Percentiles rank a stretch among this genome's conserved stretches.
Conservation (phyloP, 257 asterid genomes). For the Solanum sejunctum region DNA sequence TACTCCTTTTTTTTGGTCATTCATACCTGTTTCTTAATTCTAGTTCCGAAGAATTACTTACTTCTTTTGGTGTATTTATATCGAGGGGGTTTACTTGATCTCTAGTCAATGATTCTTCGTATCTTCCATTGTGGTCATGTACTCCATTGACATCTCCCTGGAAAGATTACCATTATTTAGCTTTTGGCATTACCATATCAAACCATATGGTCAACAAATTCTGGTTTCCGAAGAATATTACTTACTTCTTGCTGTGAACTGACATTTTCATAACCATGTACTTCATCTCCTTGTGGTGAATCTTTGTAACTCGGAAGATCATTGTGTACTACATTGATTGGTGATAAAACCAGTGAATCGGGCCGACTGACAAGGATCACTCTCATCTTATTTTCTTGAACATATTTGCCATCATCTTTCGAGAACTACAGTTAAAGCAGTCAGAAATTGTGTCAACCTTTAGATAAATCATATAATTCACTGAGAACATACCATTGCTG, state of each 20-base stretch:
- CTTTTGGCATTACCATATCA: not conserved
- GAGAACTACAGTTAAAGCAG: conserved; percentile 13
- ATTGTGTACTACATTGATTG: conserved; percentile 12
- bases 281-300: conserved; percentile 7
- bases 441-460: not conserved
- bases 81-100: not conserved
- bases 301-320: conserved; percentile 5
- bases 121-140: not conserved
- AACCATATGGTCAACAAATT: not conserved
- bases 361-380: conserved; percentile 32
- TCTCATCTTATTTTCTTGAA: conserved; percentile 35
- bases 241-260: conserved; percentile 11
- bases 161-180: not conserved
- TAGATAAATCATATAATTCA: not conserved
- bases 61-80: not conserved
- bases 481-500: conserved; percentile 14
- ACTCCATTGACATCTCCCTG: not conserved
- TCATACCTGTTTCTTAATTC: not conserved
- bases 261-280: not conserved
- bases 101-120: not conserved
- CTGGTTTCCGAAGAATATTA: not conserved
- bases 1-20: not conserved
- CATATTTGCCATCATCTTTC: conserved; percentile 25
- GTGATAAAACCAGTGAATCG: conserved; percentile 16
- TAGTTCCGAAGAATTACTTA: not conserved